A percentile compares a stretch with the other conserved stretches of the same genome.
Conservation (phyloP, 768 basidiomycete species). For the Tremella mesenterica region DNA sequence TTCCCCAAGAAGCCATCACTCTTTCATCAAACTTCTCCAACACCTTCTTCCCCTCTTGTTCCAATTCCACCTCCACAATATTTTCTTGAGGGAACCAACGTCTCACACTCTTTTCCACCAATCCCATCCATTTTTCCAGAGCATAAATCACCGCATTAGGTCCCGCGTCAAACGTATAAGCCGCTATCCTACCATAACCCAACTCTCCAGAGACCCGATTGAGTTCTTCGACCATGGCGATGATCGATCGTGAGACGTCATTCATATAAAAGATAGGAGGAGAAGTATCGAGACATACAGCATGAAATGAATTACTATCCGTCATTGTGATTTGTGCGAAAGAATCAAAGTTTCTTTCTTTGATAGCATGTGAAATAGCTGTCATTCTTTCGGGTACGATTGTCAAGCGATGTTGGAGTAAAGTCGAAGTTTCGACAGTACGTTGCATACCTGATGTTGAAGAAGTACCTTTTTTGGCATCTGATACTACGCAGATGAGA, state of each 20-base stretch:
- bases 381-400: conserved; percentile 85
- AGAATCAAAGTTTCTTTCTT: conserved; percentile 65
- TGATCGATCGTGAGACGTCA: conserved; percentile 89
- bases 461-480: conserved; percentile 91
- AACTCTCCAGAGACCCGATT: conserved; percentile 65
- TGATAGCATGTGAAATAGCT: conserved; percentile 71
- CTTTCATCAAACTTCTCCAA: conserved; percentile 59
- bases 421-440: conserved; percentile 80
- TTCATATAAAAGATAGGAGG: conserved; percentile 99
- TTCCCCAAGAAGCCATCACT: conserved; percentile 58
- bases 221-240: conserved; percentile 80
- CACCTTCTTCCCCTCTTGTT: conserved; percentile 47
- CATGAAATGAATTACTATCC: conserved; percentile 98
- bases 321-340: conserved; percentile 92
- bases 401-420: conserved; percentile 81
- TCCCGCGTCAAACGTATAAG: conserved; percentile 98
- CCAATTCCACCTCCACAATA: conserved; percentile 59
- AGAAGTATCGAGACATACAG: conserved; percentile 88
- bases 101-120: conserved; percentile 66
- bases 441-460: conserved; percentile 96
- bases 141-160: conserved; percentile 98
- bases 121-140: conserved; percentile 62
- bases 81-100: conserved; percentile 83
- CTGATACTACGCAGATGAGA: conserved; percentile 90
- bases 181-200: conserved; percentile 53